These are phyloP conservation scores for Cudoniella acicularis DNA, from an alignment of 495 filamentous ascomycete species.

Conservation along the genomic window DNA sequence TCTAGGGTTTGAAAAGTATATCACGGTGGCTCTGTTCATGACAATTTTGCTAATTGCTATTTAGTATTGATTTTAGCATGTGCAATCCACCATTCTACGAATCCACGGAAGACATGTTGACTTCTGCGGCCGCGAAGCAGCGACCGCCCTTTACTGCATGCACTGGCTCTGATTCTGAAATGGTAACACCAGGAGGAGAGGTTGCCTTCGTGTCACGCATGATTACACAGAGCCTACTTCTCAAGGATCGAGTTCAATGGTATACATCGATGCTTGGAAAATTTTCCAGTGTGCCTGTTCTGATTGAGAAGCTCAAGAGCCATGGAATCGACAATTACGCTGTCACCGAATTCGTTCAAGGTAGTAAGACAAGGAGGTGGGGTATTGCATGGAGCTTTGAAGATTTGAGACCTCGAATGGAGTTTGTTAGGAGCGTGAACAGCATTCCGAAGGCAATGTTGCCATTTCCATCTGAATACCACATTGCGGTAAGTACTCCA, in stretches of 20 bases:
- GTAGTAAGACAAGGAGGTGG: conserved; percentile 79
- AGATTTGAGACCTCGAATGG: conserved; percentile 59
- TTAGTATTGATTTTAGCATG: conserved; percentile 81
- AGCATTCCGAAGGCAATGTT: conserved; percentile 56
- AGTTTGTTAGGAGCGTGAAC: conserved; percentile 52
- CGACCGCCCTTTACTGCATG: conserved; percentile 71
- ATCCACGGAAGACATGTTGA: conserved; percentile 63
- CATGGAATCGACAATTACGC: conserved; percentile 72
- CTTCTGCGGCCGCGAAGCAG: conserved; percentile 60
- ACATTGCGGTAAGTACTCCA: conserved; percentile 35
- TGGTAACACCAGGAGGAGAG: conserved; percentile 86
- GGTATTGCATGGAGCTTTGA: conserved; percentile 84
- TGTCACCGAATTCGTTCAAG: conserved; percentile 76
- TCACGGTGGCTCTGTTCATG: background rate
- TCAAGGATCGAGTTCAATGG: conserved; percentile 68
- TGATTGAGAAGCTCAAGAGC: conserved; percentile 59
- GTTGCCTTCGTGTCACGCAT: conserved; percentile 73
- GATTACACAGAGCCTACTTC: conserved; percentile 63
- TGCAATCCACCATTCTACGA: conserved; percentile 94
- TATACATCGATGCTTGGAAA: conserved; percentile 93
- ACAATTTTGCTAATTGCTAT: background rate
- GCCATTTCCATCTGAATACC: conserved; percentile 54
- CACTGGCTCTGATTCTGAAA: conserved; percentile 78
- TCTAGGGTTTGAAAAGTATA: conserved; percentile 48
- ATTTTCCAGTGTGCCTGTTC: conserved; percentile 58